These are phyloP conservation scores for Magnaporthiopsis poae DNA, from an alignment of 2,329 filamentous ascomycete genomes.

Conservation along the genomic window DNA sequence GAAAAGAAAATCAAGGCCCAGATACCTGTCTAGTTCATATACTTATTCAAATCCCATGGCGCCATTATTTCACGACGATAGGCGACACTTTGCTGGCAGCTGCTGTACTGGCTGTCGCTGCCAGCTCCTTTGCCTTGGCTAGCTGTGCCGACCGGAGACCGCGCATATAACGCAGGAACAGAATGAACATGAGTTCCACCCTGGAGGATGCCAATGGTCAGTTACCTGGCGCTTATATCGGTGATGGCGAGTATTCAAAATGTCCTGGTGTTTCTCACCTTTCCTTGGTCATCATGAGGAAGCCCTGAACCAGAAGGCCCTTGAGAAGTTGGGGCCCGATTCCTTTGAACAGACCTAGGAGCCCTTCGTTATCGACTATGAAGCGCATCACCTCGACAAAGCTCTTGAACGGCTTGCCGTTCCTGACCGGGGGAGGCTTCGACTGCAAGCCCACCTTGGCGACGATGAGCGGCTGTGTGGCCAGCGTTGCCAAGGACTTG, in stretches of 20 bases:
- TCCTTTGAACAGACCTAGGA: constrained; percentile 83
- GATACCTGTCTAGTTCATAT: background rate
- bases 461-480: constrained; percentile 89
- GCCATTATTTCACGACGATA: constrained; percentile 17
- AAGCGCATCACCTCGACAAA: constrained; percentile 93
- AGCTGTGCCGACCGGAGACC: constrained; percentile 61
- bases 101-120: constrained; percentile 50
- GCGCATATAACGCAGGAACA: constrained; percentile 74
- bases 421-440: constrained; percentile 70
- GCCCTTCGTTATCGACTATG: constrained; percentile 80
- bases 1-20: background rate
- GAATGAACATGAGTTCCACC: constrained; percentile 78
- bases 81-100: constrained; percentile 37
- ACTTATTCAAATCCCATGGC: background rate
- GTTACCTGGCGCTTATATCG: background rate
- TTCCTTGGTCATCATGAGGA: constrained; percentile 99
- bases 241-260: constrained; percentile 12
- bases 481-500: constrained; percentile 82
- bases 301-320: constrained; percentile 83
- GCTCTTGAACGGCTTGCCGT: constrained; percentile 85
- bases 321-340: constrained; percentile 91
- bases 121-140: constrained; percentile 53
- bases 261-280: constrained; percentile 43
- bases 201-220: constrained; percentile 28
- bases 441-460: constrained; percentile 96